Evolutionary conservation across 1,139 yeast genomes (phyloP).

Genomic region (Hansenula sp.): DNA sequence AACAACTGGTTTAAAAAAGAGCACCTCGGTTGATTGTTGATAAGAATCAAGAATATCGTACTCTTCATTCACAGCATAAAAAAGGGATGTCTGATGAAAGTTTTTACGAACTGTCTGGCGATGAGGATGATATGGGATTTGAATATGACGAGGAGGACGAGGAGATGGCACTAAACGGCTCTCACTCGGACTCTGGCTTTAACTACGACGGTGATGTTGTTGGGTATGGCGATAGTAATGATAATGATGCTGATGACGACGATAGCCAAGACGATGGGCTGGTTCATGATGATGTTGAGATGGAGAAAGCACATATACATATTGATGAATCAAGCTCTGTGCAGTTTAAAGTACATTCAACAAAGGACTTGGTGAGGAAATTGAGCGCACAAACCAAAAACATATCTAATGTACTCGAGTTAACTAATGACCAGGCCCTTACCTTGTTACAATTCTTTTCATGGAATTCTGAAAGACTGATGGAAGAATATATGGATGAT

Average conservation of each 20-base stretch:
- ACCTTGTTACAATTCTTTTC: constrained; percentile 55
- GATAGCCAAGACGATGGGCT: constrained; percentile 21
- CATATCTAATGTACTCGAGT: constrained; percentile 30
- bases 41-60: too few relatives aligned
- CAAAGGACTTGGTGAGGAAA: constrained; percentile 16
- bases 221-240: too few relatives aligned
- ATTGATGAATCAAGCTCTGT: constrained; percentile 6
- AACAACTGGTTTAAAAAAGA: too few relatives aligned
- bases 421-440: constrained; percentile 39
- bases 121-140: constrained; percentile 4
- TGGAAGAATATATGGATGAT: constrained; percentile 64
- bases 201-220: constrained; percentile 9
- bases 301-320: constrained; percentile 6
- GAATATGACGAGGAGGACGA: constrained; percentile 1
- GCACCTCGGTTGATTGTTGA: too few relatives aligned
- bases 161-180: constrained; percentile 3
- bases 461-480: constrained; percentile 74
- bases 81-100: too few relatives aligned
- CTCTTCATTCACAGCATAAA: too few relatives aligned
- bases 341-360: constrained; percentile 18
- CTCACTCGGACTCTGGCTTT: constrained; percentile 12
- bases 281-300: constrained; percentile 9
- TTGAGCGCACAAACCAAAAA: constrained; percentile 14
- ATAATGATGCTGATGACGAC: constrained; percentile 11
- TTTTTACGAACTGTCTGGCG: constrained; percentile 2